phyloP scores from a whole-genome alignment of 2,329 filamentous ascomycete genomes.

The Colletotrichum horii region DNA sequence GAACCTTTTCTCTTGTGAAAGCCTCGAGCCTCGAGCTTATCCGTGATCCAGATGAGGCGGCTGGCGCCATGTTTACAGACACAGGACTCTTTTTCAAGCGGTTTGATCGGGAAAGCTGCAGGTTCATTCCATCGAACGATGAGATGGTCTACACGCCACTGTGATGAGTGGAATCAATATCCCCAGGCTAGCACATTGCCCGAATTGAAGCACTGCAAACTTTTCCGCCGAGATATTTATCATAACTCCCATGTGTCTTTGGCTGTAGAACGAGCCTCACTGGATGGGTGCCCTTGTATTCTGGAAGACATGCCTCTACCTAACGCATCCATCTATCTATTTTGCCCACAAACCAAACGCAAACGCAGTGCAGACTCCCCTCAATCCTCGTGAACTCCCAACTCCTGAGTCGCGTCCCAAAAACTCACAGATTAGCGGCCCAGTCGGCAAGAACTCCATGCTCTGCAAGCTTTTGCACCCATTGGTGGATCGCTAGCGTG shows the following conservation, averaged over 20 bases:
- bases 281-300: not conserved
- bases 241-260: not conserved
- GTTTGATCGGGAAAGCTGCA: conserved; percentile 70
- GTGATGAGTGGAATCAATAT: not conserved
- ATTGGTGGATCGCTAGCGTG: conserved; percentile 69
- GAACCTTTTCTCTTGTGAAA: conserved; percentile 18
- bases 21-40: conserved; percentile 20
- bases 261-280: not conserved
- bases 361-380: not conserved
- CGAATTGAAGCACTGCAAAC: not conserved
- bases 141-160: conserved; percentile 12
- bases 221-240: not conserved
- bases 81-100: conserved; percentile 90
- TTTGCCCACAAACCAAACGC: not conserved
- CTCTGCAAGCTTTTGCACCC: conserved; percentile 72
- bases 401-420: not conserved
- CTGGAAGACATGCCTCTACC: not conserved
- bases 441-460: conserved; percentile 63
- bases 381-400: not conserved
- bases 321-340: not conserved
- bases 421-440: conserved; percentile 15
- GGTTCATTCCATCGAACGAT: conserved; percentile 61
- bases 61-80: conserved; percentile 63
- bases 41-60: not conserved
- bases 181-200: not conserved